Base-by-base conservation (phyloP, 2,329 filamentous ascomycete species). In the Botrytis porri region DNA sequence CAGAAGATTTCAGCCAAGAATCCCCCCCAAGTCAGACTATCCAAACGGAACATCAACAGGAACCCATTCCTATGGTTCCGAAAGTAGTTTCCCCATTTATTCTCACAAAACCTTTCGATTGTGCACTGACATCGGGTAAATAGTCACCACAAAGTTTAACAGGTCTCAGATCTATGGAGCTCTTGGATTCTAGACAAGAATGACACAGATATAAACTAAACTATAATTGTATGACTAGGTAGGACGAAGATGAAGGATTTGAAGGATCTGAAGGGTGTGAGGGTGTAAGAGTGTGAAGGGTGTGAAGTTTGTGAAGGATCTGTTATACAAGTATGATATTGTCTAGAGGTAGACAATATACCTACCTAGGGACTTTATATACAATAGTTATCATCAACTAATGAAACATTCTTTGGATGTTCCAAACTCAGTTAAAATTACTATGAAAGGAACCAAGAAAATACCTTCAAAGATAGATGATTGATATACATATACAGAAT, bases 1-100 rank as follows among this genome's bases (percentile, higher is more conserved):
- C 32, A 65, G 45, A 29, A 25, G 25, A 35, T 32, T 32, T 35
- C 22, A 37, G 29, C 20, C 29, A 48, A 65, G 43, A 54, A 48
- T n/a, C 22, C 18, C n/a, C 63, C 35, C 37, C 48, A 5, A 48
- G 20, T 32, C 22, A 37, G 20, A 45, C 41, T 51, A 66, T 39
- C 64, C 64, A 66, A 54, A 66, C 45, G 10, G 45, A 54, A 66
- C 18, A 35, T 20, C 22, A 20, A 37, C 32, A 51, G 32, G 64
- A 66, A 66, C 64, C 64, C 48, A 41, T 67, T 67, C 64, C 35
- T 25, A 12, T 57, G 48, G 48, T 67, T 67, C 64, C 35, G 45
- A 54, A 29, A 54, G 29, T 67, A 16, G 29, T 51, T n/a, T 37
- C 64, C 35, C 16, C 48, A 54, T 4, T 54, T 29, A n/a, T 51